Evolutionary conservation across 805 yeast species (phyloP), one percentile per base, ranked within the genome.

Genomic region (Saturnispora halmiae): DNA sequence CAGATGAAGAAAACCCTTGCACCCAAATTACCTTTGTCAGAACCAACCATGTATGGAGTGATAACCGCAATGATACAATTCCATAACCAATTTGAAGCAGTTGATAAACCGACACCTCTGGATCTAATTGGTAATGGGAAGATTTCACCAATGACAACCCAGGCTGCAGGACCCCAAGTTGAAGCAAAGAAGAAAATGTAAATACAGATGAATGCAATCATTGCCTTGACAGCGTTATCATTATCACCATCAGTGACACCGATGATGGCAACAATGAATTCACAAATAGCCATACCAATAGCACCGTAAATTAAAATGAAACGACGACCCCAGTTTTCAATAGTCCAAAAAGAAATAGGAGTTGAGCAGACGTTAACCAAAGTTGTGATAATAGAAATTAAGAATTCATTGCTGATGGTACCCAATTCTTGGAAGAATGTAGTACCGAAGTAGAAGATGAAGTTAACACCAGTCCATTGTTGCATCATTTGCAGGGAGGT

Each of bases 141-240:
- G 35, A 71, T 62, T 51, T 74, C 80, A 51, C 76, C 75, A 51
- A 64, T 59, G 40, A 73, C 60, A 31, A 74, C 83, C 87, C 88
- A 82, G 29, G 74, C 76, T 42, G 72, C 74, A 30, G 90, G 86
- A 58, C 88, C 88, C 88, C 92, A 83, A 18, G 88, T 73, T 4
- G 82, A 69, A 7, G 90, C 92, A 63, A 81, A 80, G 56, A 78
- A 77, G 36, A 79, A 76, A 48, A 83, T 78, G 56, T 79, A 83
- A 31, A 69, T 55, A 55, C 78, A 73, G 41, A 72, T 64, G 53
- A 73, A 67, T 7, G 62, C 41, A 44, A 60, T 52, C 58, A 59
- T 54, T 21, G 60, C 61, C 34, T 46, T 50, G 41, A 53, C 59
- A 31, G 62, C 55, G 16, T 44, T 41, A 2, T 36, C 43, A 44